Base-by-base conservation (phyloP, 1,284 basidiomycete genomes). In the Microbotryum saponariae region DNA sequence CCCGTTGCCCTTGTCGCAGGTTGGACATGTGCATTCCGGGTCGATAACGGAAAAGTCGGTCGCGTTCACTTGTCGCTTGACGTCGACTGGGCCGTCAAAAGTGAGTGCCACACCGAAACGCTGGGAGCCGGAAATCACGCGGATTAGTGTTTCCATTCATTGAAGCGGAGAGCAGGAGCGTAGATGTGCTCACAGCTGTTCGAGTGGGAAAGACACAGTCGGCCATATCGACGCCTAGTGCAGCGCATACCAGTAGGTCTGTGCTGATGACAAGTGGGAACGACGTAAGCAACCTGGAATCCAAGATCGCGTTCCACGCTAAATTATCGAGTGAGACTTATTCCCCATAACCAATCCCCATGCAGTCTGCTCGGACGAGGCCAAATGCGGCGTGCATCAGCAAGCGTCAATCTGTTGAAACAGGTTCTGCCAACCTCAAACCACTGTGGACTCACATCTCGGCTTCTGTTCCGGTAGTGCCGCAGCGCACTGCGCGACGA, bases 291-390 rank as follows among this genome's bases (percentile, higher is more conserved):
- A 33, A 57, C 44, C 20, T 29, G 23, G 6, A 3, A 27, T 12
- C 10, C 27, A 3, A 46, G 20, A 20, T 27, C 2, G 48, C 16
- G n/a, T 14, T 10, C 2, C 25, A 42, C 16, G 12, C 16, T 1
- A 25, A 33, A 16, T 7, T 16, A 23, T 23, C 25, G n/a, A 27
- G 27, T 33, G 25, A n/a, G 20, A 53, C 31, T n/a, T 66, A 86
- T 82, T 91, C 89, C 21, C 88, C 87, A 74, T 89, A 91, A 3
- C 89, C 89, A 50, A 91, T 82, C 1, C 89, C 89, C 89, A 91
- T 68, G 46, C 47, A 51, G 56, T 57, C 37, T 42, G 37, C 12
- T 42, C 14, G 37, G 12, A 37, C 37, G 37, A 12, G 37, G 9
- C 37, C 37, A 42, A 42, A 16, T 42, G 10, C 37, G 16, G 37